phyloP scores from a whole-genome alignment of 169 alveolate species.

The Plasmodium cynomolgi region DNA sequence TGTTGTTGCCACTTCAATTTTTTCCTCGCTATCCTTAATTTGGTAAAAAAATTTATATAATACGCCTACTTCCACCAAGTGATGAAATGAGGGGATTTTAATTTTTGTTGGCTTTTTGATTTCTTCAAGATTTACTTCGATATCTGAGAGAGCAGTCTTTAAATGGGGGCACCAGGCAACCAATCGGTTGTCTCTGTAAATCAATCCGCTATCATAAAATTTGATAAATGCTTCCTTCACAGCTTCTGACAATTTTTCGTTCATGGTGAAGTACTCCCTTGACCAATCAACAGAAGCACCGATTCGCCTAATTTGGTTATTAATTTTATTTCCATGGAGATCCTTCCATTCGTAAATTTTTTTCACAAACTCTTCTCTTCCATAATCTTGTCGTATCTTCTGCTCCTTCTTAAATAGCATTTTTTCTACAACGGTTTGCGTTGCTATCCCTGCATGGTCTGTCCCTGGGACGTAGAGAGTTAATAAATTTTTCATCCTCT shows the following conservation, averaged over 20 bases:
- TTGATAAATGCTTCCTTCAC: slow-evolving; percentile 97
- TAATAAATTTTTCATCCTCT: slow-evolving; percentile 96
- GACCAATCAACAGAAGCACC: slow-evolving; percentile 98
- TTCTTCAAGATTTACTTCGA: slow-evolving; percentile 98
- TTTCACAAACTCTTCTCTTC: slow-evolving; percentile 96
- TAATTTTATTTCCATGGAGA: slow-evolving; percentile 94
- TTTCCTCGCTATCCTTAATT: slow-evolving; percentile 89
- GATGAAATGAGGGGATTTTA: slow-evolving; percentile 80
- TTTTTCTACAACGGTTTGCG: slow-evolving; percentile 99
- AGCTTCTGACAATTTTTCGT: slow-evolving; percentile 91
- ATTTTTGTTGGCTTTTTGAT: slow-evolving; percentile 91
- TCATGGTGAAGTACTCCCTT: slow-evolving; percentile 98
- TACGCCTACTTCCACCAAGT: slow-evolving; percentile 97
- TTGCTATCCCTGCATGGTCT: slow-evolving; percentile 99
- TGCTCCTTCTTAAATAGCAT: slow-evolving; percentile 93
- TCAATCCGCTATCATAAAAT: slow-evolving; percentile 94
- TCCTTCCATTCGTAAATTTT: slow-evolving; percentile 99
- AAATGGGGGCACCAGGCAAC: slow-evolving; percentile 99
- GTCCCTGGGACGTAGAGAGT: slow-evolving; percentile 99
- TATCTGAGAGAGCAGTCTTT: slow-evolving; percentile 98
- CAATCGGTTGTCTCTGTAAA: slow-evolving; percentile 96
- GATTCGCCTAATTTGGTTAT: slow-evolving; percentile 90
- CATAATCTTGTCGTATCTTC: slow-evolving; percentile 95
- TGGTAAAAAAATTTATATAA: slow-evolving; percentile 96
- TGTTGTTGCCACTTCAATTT: slow-evolving; percentile 95